phyloP scores from a whole-genome alignment of 768 basidiomycete species.

The Clathrus columnatus region DNA sequence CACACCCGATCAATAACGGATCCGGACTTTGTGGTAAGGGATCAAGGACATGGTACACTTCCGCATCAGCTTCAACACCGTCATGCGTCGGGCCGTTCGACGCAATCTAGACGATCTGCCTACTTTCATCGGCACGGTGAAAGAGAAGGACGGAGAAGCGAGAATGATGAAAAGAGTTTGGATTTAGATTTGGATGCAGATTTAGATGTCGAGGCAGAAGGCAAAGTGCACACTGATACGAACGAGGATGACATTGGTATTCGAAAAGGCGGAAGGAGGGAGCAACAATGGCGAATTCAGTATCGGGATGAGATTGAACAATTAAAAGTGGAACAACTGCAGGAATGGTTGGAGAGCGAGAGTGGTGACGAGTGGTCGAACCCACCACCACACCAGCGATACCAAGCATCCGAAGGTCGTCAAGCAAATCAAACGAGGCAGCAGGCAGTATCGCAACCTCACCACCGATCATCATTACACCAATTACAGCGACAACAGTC shows the following conservation, averaged over 20 bases:
- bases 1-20: neutral
- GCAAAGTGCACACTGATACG: neutral
- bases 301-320: too few relatives aligned
- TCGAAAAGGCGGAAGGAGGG: neutral
- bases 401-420: too few relatives aligned
- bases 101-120: neutral
- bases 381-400: too few relatives aligned
- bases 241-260: neutral
- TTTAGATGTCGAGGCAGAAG: neutral
- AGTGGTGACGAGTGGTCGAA: too few relatives aligned
- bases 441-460: neutral
- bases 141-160: neutral
- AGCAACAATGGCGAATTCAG: too few relatives aligned
- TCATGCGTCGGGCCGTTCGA: neutral
- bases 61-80: neutral
- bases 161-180: neutral
- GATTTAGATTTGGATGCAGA: neutral
- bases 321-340: too few relatives aligned
- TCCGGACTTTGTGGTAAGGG: neutral
- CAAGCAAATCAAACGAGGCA: neutral
- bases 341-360: too few relatives aligned
- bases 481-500: neutral
- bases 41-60: neutral
- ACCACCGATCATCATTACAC: neutral
- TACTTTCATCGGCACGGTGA: neutral